A percentile compares a stretch with the other conserved stretches of the same genome.
Conservation (phyloP, 495 filamentous ascomycete species). For the Lichina pygmaea region DNA sequence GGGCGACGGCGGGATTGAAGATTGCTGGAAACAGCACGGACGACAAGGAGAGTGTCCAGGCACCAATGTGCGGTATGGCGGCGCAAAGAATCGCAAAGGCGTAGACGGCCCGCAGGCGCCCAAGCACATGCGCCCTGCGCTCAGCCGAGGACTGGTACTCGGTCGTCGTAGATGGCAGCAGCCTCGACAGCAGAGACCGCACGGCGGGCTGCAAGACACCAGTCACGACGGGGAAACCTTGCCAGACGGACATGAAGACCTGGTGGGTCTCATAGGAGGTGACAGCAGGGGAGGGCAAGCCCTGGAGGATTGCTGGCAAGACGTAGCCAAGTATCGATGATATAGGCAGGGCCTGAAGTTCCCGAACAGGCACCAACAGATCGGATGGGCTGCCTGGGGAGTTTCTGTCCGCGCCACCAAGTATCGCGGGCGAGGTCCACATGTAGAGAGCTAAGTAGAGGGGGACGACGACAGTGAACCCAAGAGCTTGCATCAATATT, state of each 20-base stretch:
- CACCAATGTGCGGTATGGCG: constrained; percentile 19
- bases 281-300: constrained; percentile 19
- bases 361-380: constrained; percentile 19
- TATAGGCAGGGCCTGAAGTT: constrained; percentile 20
- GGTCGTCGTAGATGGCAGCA: background rate
- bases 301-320: constrained; percentile 22
- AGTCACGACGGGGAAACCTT: constrained; percentile 25
- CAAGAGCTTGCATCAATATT: constrained; percentile 22
- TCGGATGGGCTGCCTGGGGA: constrained; percentile 11
- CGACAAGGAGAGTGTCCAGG: constrained; percentile 18
- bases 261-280: constrained; percentile 21
- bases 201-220: constrained; percentile 7
- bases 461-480: constrained; percentile 26
- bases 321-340: constrained; percentile 22
- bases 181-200: background rate
- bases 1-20: constrained; percentile 11
- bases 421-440: constrained; percentile 16
- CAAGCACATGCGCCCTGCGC: constrained; percentile 2
- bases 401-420: constrained; percentile 7
- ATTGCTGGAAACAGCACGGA: constrained; percentile 14
- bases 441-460: constrained; percentile 25
- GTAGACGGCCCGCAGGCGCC: constrained; percentile 21
- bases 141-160: background rate
- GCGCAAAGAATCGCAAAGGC: constrained; percentile 22
- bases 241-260: constrained; percentile 29